Evolutionary conservation across 2,329 filamentous ascomycete genomes (phyloP).

Genomic region (Microsporum ferrugineum): DNA sequence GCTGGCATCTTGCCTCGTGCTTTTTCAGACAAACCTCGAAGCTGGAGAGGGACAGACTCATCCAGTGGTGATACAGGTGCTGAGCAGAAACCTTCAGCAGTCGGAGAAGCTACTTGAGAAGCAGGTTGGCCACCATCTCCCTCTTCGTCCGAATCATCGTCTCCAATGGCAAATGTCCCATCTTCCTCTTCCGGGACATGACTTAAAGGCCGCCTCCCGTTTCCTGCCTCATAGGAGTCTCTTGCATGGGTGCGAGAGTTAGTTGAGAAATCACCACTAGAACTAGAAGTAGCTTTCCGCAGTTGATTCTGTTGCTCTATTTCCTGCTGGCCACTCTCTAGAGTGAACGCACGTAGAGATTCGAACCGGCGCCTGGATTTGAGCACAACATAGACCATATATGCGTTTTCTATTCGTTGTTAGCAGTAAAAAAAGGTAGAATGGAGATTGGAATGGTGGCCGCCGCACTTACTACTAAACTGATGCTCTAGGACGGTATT

Average conservation of each 20-base stretch:
- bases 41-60: slow-evolving; percentile 68
- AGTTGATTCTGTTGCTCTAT: slow-evolving; percentile 67
- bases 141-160: slow-evolving; percentile 56
- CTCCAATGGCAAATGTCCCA: slow-evolving; percentile 75
- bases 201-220: slow-evolving; percentile 48
- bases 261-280: slow-evolving; percentile 27
- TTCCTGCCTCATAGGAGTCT: slow-evolving; percentile 31
- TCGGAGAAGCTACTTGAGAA: slow-evolving; percentile 46
- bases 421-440: slow-evolving; percentile 12
- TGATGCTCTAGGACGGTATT: slow-evolving; percentile 86
- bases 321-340: slow-evolving; percentile 85
- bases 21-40: slow-evolving; percentile 93
- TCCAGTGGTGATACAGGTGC: slow-evolving; percentile 60
- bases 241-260: slow-evolving; percentile 26
- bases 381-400: slow-evolving; percentile 67
- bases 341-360: slow-evolving; percentile 71
- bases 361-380: slow-evolving; percentile 75
- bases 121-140: slow-evolving; percentile 50
- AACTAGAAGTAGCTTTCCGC: slow-evolving; percentile 47
- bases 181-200: slow-evolving; percentile 63
- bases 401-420: slow-evolving; percentile 55
- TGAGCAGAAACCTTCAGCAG: slow-evolving; percentile 45
- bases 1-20: slow-evolving; percentile 91
- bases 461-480: slow-evolving; percentile 51
- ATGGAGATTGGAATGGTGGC: not conserved